Evolutionary conservation across 2,329 filamentous ascomycete genomes (phyloP), one percentile per base, ranked within the genome.

Genomic region (Gnomoniopsis smithogilvyi): DNA sequence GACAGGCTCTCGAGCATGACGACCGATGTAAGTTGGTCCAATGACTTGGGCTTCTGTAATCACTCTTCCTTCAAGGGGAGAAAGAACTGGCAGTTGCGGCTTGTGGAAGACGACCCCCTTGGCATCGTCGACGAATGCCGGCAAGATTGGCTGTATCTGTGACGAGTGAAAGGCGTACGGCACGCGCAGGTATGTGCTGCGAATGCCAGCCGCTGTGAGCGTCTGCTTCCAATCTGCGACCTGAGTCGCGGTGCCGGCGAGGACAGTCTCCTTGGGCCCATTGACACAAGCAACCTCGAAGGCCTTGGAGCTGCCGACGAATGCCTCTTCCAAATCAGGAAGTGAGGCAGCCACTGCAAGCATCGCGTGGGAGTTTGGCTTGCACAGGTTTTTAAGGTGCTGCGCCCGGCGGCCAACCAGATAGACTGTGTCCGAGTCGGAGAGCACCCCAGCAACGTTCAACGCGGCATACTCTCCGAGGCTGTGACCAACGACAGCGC

Each of bases 281-380:
- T 96, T 96, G 69, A 92, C 82, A 74, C 91, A 95, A 15, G 91
- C 88, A 36, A 83, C 66, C 52, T 82, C 80, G 56, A 79, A 69
- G 6, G 15, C 38, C 38, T 43, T n/a, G 15, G 38, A 11, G 38
- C 38, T 43, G 15, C 80, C 77, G 47, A 73, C 77, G 60, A 86
- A 82, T 3, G 80, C 75, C 30, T 84, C 78, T 6, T 78, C 73
- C 3, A 56, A 47, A 6, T 30, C 54, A 21, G 22, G 30, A 11
- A 56, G 30, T 1, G 76, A 73, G 19, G 74, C 78, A 61, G 77
- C 74, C 15, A 79, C 73, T 21, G 78, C 76, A 52, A 82, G 68
- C 80, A 83, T 83, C 24, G 80, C 80, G 65, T 92, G 89, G 1
- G 83, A 89, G 60, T 86, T 82, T 15, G 80, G 76, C 14, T 80